These are phyloP conservation scores for Paxillus ammoniavirescens DNA, from an alignment of 768 basidiomycete genomes.

Conservation along the genomic window DNA sequence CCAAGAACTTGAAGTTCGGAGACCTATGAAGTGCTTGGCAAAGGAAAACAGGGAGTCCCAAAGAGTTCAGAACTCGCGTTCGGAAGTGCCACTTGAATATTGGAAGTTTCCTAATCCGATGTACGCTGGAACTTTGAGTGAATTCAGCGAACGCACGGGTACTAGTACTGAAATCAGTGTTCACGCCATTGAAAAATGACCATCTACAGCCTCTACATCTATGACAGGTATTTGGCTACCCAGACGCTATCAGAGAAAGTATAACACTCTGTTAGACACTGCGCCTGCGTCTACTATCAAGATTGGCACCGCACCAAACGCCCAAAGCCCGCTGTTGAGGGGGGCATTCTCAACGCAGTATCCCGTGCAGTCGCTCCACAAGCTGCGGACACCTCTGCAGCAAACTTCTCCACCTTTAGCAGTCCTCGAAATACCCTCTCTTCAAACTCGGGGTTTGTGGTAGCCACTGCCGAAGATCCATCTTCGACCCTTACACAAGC, in stretches of 20 bases:
- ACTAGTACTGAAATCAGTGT: neutral
- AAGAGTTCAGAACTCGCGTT: too few relatives aligned
- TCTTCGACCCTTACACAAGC: constrained; percentile 23
- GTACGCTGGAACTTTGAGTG: too few relatives aligned
- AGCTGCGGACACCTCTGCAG: constrained; percentile 29
- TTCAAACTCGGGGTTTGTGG: constrained; percentile 63
- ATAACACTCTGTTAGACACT: constrained; percentile 57
- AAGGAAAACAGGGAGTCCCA: too few relatives aligned
- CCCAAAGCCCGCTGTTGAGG: constrained; percentile 69
- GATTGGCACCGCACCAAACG: constrained; percentile 86
- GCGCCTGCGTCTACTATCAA: constrained; percentile 91
- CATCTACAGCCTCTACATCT: constrained; percentile 91
- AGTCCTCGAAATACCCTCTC: constrained; percentile 68
- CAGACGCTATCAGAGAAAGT: neutral
- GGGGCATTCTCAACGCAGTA: constrained; percentile 76
- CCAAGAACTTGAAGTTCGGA: too few relatives aligned
- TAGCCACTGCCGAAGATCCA: constrained; percentile 54
- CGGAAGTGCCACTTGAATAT: too few relatives aligned
- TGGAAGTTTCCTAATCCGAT: too few relatives aligned
- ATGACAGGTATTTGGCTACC: constrained; percentile 59
- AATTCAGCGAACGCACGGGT: too few relatives aligned
- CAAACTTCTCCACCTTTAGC: constrained; percentile 40
- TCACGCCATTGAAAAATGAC: constrained; percentile 52
- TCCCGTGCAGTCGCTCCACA: constrained; percentile 59
- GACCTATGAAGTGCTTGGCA: too few relatives aligned